Conservation (phyloP, 331 rosid genomes). For the Prunus yedoensis region DNA sequence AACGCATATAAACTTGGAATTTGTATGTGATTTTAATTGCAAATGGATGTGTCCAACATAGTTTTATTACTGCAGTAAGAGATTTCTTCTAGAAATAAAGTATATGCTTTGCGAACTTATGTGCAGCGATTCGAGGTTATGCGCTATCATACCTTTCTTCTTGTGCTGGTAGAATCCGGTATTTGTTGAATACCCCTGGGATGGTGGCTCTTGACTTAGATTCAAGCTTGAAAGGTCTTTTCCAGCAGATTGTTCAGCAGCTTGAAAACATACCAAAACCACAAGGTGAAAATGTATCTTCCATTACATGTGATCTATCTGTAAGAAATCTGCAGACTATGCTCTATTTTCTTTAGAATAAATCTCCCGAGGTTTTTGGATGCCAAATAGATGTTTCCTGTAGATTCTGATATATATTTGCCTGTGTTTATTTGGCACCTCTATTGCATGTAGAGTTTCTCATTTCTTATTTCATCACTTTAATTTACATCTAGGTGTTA, state of each 20-base stretch:
- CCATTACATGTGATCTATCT: slow-evolving; percentile 78
- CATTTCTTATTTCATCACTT: not conserved
- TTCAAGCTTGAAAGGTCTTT: slow-evolving; percentile 68
- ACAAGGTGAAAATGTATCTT: slow-evolving; percentile 87
- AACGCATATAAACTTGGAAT: too few species aligned
- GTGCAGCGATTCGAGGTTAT: slow-evolving; percentile 67
- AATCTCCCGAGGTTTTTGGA: too few species aligned
- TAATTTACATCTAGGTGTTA: not conserved
- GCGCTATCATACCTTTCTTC: slow-evolving; percentile 93
- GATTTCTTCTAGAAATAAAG: not conserved
- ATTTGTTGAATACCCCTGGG: slow-evolving; percentile 91
- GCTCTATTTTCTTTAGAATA: too few species aligned
- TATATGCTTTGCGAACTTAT: not conserved
- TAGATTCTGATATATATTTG: too few species aligned
- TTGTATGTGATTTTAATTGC: not conserved
- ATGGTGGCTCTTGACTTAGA: slow-evolving; percentile 99
- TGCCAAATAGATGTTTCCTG: too few species aligned
- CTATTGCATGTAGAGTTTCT: slow-evolving; percentile 1
- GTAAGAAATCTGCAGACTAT: slow-evolving; percentile 39
- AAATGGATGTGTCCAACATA: not conserved
- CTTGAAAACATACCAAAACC: slow-evolving; percentile 95
- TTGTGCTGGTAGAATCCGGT: slow-evolving; percentile 90
- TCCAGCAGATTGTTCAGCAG: slow-evolving; percentile 78
- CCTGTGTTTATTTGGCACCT: not conserved
- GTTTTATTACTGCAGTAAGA: slow-evolving; percentile 1